A percentile compares a stretch with the other conserved stretches of the same genome.
Evolutionary conservation across 2,329 filamentous ascomycete species (phyloP).

Genomic region (Cytospora chrysosperma): DNA sequence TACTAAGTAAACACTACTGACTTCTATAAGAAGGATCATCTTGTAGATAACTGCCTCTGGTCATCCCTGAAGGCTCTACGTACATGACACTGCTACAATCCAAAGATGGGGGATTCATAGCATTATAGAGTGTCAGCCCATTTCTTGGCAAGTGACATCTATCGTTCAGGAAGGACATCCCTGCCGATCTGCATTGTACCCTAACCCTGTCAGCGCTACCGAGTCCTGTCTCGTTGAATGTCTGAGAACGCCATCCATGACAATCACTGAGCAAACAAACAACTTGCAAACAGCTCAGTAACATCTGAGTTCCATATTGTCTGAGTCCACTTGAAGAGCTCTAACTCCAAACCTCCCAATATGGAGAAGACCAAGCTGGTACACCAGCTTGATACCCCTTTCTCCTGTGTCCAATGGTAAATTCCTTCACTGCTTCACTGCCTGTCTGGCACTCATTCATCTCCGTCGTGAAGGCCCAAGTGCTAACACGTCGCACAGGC

Average conservation of each 20-base stretch:
- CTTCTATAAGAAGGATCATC: no score
- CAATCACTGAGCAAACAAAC: neutral
- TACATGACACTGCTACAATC: no score
- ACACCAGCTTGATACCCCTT: constrained; percentile 66
- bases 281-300: neutral
- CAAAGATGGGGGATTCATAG: no score
- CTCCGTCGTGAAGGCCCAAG: neutral
- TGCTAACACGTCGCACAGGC: constrained; percentile 48
- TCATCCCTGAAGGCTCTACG: no score
- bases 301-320: neutral
- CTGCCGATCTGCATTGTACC: no score
- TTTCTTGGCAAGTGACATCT: no score
- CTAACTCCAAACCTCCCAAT: neutral
- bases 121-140: no score
- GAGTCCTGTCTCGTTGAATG: neutral
- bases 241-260: neutral
- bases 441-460: neutral
- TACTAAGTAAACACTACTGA: no score
- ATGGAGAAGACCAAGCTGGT: constrained; percentile 60
- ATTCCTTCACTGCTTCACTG: constrained; percentile 19
- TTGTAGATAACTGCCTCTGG: no score
- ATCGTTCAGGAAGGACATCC: no score
- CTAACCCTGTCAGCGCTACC: no score
- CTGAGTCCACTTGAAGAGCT: neutral
- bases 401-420: constrained; percentile 60